phyloP scores from a whole-genome alignment of 2,329 filamentous ascomycete species.

The Epichloe aotearoae region DNA sequence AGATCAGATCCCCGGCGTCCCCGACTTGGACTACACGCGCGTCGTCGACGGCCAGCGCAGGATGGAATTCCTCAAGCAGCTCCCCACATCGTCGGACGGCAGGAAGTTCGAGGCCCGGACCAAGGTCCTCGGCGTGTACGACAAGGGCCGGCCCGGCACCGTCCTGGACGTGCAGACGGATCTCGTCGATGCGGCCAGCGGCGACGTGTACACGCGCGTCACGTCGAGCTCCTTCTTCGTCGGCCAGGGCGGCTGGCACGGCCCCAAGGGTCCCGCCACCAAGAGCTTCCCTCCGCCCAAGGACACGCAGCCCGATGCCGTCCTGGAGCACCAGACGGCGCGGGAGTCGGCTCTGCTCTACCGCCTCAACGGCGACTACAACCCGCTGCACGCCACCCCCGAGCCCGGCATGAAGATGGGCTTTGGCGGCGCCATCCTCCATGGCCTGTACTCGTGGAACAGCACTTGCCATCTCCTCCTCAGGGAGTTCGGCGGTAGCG shows the following conservation, averaged over 20 bases:
- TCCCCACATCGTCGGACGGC: constrained; percentile 60
- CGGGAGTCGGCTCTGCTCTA: constrained; percentile 64
- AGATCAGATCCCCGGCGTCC: constrained; percentile 59
- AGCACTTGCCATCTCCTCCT: constrained; percentile 60
- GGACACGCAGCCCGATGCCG: constrained; percentile 59
- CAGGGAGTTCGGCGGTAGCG: constrained; percentile 57
- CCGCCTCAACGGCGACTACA: constrained; percentile 85
- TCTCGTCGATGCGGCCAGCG: constrained; percentile 55
- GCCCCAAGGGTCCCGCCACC: constrained; percentile 75
- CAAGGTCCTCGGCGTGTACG: constrained; percentile 75
- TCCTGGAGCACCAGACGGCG: constrained; percentile 57
- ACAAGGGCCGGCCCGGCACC: constrained; percentile 74
- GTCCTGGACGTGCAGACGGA: constrained; percentile 70
- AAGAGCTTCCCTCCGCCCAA: constrained; percentile 66
- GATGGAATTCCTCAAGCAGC: constrained; percentile 61
- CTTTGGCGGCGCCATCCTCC: constrained; percentile 78
- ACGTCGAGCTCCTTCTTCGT: constrained; percentile 67
- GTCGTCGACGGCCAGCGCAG: constrained; percentile 77
- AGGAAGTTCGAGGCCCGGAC: constrained; percentile 61
- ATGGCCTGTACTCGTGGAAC: constrained; percentile 85
- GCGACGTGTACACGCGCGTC: constrained; percentile 58
- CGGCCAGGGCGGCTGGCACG: constrained; percentile 70
- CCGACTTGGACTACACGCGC: constrained; percentile 59
- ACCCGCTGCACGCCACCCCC: constrained; percentile 78
- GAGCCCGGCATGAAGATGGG: constrained; percentile 82